These are phyloP conservation scores for Hirsutella rhossiliensis DNA, from an alignment of 2,329 filamentous ascomycete genomes.

Conservation along the genomic window DNA sequence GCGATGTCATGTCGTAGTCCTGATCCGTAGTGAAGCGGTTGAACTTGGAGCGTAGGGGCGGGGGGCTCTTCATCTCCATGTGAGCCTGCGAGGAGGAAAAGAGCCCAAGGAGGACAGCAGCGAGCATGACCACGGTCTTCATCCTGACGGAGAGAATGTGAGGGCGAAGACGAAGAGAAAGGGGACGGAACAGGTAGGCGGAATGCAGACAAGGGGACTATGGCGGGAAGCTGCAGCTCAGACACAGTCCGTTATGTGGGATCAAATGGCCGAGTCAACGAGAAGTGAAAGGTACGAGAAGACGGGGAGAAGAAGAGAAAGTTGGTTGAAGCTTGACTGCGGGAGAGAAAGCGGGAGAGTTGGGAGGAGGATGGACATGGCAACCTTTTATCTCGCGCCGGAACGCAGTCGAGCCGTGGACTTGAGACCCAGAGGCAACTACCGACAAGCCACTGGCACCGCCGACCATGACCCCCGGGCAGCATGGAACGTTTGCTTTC, in stretches of 20 bases:
- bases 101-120: constrained; percentile 27
- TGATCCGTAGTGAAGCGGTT: constrained; percentile 37
- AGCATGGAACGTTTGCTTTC: neutral
- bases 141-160: constrained; percentile 18
- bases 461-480: neutral
- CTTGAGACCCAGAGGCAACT: neutral
- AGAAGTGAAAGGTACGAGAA: neutral
- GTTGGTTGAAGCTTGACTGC: neutral
- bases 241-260: too few species aligned
- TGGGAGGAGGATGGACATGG: neutral
- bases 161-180: neutral
- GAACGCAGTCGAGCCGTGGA: neutral
- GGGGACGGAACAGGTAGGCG: too few species aligned
- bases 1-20: constrained; percentile 63
- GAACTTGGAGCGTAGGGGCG: constrained; percentile 40
- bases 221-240: too few species aligned
- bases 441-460: neutral
- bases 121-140: constrained; percentile 25
- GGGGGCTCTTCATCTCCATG: constrained; percentile 42
- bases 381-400: neutral
- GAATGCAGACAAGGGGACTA: too few species aligned
- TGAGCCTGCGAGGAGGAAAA: constrained; percentile 35
- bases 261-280: neutral
- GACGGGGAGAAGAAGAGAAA: neutral
- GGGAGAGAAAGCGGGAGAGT: neutral